Evolutionary conservation across 2,329 filamentous ascomycete genomes (phyloP).

Genomic region (Sclerotinia spermophila): DNA sequence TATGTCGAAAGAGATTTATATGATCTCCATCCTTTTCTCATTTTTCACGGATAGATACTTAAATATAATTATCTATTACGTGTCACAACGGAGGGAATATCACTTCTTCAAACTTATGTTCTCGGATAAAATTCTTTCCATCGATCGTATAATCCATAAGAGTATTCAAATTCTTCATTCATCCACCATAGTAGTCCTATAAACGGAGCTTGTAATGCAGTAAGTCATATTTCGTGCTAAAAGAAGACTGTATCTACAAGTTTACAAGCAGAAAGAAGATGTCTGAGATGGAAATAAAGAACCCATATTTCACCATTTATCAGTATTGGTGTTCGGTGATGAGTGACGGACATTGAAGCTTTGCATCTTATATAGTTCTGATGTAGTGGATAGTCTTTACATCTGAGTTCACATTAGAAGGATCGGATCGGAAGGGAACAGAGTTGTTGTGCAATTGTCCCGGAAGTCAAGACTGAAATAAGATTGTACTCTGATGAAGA

Average conservation of each 20-base stretch:
- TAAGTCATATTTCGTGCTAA: neutral
- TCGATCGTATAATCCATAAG: neutral
- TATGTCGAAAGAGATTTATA: neutral
- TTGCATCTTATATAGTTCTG: neutral
- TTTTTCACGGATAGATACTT: neutral
- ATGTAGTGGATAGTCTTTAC: neutral
- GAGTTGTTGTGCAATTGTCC: neutral
- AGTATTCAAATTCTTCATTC: neutral
- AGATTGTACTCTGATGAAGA: neutral
- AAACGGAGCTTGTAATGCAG: neutral
- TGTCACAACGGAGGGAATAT: no score
- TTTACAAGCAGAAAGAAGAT: neutral
- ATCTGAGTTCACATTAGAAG: neutral
- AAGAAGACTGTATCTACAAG: neutral
- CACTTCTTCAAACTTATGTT: neutral
- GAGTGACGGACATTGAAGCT: neutral
- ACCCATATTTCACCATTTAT: fast-evolving
- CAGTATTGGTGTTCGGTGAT: neutral
- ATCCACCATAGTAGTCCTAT: neutral
- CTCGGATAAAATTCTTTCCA: neutral
- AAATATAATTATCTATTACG: neutral
- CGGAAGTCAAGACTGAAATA: neutral
- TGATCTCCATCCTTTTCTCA: no score
- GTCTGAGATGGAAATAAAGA: neutral
- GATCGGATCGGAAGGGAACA: neutral